Evolutionary conservation across 306 rosid genomes (phyloP), one percentile per base, ranked within the genome.

Genomic region (Trifolium pratense): DNA sequence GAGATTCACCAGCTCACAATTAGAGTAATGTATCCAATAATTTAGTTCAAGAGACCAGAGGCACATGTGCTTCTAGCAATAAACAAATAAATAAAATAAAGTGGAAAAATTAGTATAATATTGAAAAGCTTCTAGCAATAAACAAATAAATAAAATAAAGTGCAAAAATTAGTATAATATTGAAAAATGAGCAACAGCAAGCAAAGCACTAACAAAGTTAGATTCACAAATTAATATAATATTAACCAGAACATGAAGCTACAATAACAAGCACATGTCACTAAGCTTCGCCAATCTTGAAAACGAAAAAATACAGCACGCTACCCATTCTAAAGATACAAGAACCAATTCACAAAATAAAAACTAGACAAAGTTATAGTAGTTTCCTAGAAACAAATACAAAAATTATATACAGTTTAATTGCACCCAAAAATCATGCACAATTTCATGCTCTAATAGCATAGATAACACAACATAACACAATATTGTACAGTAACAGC

Each of bases 1-100:
- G 26, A 52, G 59, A 18, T 92, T 85, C 79, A 93, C 97, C 92
- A 75, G 77, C 21, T 75, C 69, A 60, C n/a, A 87, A 68, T 80
- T 68, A 45, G 75, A 76, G 74, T 82, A 73, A 79, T 66, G 75
- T 81, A 81, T 84, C 90, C 81, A 62, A 78, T 32, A 40, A 77
- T 78, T 71, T 49, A 78, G 83, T 51, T 56, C 73, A 74, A 69
- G 71, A 68, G 77, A 82, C 13, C 80, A 57, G 10, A 57, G 36
- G 10, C 83, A 86, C 76, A 68, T 53, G 82, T 75, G 85, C 84
- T 66, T 80, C 93, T 81, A 89, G 58, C 80, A 81, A 67, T 65
- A 73, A 67, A 80, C 55, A 78, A 74, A 74, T 29, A 17, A 25
- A 65, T 52, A 52, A 26, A 57, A 57, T 25, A 57, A 36, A 68